Percentiles rank a stretch among this genome's conserved stretches.
These are phyloP conservation scores for Crithidia expoeki DNA, from an alignment of 208 protist genomes.

Conservation along the genomic window DNA sequence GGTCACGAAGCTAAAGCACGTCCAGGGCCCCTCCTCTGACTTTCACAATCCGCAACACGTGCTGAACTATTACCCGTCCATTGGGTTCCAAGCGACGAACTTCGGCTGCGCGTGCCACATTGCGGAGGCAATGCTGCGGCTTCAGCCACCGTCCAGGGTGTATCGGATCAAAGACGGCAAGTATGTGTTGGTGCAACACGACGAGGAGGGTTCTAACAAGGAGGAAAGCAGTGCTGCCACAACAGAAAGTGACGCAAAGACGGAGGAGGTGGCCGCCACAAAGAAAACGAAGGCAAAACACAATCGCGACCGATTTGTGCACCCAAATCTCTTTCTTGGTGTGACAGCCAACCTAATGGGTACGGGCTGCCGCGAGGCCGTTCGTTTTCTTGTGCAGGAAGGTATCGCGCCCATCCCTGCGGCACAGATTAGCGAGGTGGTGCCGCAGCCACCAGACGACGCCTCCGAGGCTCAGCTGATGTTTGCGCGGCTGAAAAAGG, in stretches of 20 bases:
- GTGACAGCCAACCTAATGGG: conserved; percentile 81
- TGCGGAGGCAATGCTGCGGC: conserved; percentile 54
- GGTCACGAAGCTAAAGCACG: conserved; percentile 29
- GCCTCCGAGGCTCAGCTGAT: conserved; percentile 28
- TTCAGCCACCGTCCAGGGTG: conserved; percentile 53
- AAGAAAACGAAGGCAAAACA: neutral
- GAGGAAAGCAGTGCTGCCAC: conserved; percentile 3
- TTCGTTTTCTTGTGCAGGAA: conserved; percentile 81
- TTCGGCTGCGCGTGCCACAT: conserved; percentile 61
- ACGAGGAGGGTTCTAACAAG: conserved; percentile 12
- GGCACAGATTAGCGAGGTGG: neutral
- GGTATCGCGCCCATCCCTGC: conserved; percentile 42
- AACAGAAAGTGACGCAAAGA: neutral
- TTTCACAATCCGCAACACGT: conserved; percentile 38
- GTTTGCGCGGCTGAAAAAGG: conserved; percentile 27
- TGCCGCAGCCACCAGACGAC: conserved; percentile 6
- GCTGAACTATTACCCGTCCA: conserved; percentile 38
- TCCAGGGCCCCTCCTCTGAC: conserved; percentile 47
- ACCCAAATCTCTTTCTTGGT: conserved; percentile 75
- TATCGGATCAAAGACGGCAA: conserved; percentile 58
- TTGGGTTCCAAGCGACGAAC: conserved; percentile 85
- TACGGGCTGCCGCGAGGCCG: conserved; percentile 81
- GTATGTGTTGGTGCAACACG: conserved; percentile 49
- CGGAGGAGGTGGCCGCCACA: neutral
- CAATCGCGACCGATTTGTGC: conserved; percentile 19